phyloP scores from a whole-genome alignment of 495 filamentous ascomycete species.

The Neurospora sp. region DNA sequence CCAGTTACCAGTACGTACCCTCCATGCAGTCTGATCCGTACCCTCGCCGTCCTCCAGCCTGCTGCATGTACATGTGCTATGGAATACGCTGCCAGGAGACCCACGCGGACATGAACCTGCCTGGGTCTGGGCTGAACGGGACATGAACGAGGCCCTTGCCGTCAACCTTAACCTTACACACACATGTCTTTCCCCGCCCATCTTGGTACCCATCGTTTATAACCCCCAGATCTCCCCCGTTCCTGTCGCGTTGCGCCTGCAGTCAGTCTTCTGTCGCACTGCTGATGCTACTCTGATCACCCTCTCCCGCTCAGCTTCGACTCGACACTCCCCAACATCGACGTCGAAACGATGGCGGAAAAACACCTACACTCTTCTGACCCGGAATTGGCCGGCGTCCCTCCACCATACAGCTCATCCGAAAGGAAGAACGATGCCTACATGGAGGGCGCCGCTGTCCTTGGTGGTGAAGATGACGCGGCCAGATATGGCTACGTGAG shows the following conservation, averaged over 20 bases:
- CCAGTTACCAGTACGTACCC: background rate
- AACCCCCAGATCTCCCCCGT: background rate
- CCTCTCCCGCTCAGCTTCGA: background rate
- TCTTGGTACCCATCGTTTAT: background rate
- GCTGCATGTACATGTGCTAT: no score
- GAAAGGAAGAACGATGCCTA: conserved; percentile 1
- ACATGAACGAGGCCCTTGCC: background rate
- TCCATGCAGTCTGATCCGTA: no score
- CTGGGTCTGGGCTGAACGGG: background rate
- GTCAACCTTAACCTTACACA: background rate
- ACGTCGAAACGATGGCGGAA: background rate
- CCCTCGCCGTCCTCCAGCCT: no score
- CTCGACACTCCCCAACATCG: background rate
- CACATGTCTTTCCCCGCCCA: background rate
- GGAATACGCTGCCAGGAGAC: no score
- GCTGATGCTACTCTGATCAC: background rate
- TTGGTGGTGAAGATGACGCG: conserved; percentile 3
- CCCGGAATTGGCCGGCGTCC: background rate
- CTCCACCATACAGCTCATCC: background rate
- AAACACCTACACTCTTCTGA: background rate
- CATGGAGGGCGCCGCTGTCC: background rate
- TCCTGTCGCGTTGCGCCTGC: background rate
- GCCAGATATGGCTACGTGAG: conserved; percentile 5
- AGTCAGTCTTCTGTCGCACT: background rate
- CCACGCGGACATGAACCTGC: background rate